Evolutionary conservation across 2,329 filamentous ascomycete genomes (phyloP).

Genomic region (Boeremia exigua): DNA sequence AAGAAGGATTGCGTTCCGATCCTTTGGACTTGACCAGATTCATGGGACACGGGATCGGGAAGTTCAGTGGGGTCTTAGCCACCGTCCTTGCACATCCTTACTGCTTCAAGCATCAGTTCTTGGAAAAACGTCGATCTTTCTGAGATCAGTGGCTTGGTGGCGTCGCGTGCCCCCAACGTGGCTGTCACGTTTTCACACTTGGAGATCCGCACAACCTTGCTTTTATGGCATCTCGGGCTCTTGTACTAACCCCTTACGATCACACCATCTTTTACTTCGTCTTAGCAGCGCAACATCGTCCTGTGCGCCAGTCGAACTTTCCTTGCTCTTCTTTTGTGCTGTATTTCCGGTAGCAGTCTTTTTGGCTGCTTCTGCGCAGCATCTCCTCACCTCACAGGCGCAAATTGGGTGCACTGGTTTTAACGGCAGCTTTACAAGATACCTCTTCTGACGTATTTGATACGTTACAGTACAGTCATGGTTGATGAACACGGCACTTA

Average conservation of each 20-base stretch:
- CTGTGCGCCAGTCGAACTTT: constrained; percentile 8
- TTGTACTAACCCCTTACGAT: constrained; percentile 8
- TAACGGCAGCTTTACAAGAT: constrained; percentile 26
- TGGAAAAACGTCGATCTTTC: constrained; percentile 33
- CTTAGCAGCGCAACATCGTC: constrained; percentile 17
- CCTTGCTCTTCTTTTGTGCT: constrained; percentile 5
- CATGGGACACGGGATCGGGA: constrained; percentile 21
- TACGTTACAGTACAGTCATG: constrained; percentile 16
- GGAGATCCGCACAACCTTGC: constrained; percentile 20
- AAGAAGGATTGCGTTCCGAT: constrained; percentile 23
- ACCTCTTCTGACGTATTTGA: constrained; percentile 25
- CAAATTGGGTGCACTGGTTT: constrained; percentile 18
- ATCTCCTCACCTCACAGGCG: constrained; percentile 10
- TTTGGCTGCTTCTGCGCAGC: constrained; percentile 1
- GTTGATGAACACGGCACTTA: constrained; percentile 12
- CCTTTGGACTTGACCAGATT: constrained; percentile 12
- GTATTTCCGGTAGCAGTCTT: background rate
- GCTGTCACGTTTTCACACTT: constrained; percentile 36
- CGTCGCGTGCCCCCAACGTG: constrained; percentile 42
- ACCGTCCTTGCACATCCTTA: constrained; percentile 22
- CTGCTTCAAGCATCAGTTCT: constrained; percentile 34
- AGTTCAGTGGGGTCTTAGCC: constrained; percentile 15
- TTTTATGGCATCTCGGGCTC: constrained; percentile 21
- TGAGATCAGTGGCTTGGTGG: constrained; percentile 44
- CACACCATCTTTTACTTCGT: constrained; percentile 14